Evolutionary conservation across 202 grass and related monocot genomes (phyloP).

Genomic region (Eragrostis tef): DNA sequence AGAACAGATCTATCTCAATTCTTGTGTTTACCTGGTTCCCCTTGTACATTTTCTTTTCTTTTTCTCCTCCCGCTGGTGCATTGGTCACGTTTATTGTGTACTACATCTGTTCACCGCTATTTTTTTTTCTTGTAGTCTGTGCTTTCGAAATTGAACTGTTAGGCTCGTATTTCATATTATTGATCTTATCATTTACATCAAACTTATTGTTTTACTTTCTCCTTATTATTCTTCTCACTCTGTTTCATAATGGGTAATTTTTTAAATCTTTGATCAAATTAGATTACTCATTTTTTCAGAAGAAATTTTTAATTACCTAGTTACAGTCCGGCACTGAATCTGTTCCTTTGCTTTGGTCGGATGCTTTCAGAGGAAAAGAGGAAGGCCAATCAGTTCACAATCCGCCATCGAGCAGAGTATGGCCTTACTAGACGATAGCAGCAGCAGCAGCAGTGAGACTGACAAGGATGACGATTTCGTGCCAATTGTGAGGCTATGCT

Average conservation of each 20-base stretch:
- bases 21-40: too few relatives aligned
- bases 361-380: conserved; percentile 37
- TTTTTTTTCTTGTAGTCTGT: too few relatives aligned
- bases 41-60: too few relatives aligned
- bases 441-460: not conserved
- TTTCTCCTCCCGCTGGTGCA: too few relatives aligned
- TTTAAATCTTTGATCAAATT: not conserved
- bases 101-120: too few relatives aligned
- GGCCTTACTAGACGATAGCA: conserved; percentile 20
- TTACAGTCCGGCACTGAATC: not conserved
- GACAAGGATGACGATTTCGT: conserved; percentile 16
- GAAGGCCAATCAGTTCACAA: not conserved
- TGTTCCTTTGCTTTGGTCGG: not conserved
- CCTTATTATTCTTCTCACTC: not conserved
- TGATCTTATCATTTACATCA: too few relatives aligned
- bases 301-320: too few relatives aligned
- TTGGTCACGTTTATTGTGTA: too few relatives aligned
- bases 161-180: too few relatives aligned
- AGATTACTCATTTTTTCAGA: not conserved
- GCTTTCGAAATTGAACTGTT: too few relatives aligned
- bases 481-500: conserved; percentile 14
- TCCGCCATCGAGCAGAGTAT: conserved; percentile 38
- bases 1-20: too few relatives aligned
- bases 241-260: not conserved
- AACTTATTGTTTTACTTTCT: not conserved